Percentiles rank a stretch among this genome's conserved stretches.
Conservation (phyloP, 2,329 filamentous ascomycete species). For the Meredithiella fracta region DNA sequence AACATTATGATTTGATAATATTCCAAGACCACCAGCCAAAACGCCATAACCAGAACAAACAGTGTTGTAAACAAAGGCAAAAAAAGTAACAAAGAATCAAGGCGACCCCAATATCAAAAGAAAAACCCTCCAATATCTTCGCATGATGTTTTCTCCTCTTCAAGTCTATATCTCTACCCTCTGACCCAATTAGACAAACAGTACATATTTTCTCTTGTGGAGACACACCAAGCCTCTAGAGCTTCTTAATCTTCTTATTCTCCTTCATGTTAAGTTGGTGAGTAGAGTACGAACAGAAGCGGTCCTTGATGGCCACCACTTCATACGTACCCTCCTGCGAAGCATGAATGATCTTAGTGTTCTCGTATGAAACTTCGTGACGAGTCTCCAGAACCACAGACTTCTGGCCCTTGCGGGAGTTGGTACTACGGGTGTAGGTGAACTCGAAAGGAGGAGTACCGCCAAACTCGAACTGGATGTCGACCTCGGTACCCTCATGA, state of each 20-base stretch:
- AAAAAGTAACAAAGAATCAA: not conserved
- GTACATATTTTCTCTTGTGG: not conserved
- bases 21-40: constrained; percentile 13
- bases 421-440: constrained; percentile 83
- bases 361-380: constrained; percentile 69
- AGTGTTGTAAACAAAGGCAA: constrained; percentile 7
- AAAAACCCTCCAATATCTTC: not conserved
- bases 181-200: not conserved
- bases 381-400: constrained; percentile 75
- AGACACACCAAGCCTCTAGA: constrained; percentile 1
- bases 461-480: constrained; percentile 89
- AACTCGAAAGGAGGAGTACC: constrained; percentile 95
- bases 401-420: constrained; percentile 62
- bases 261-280: constrained; percentile 39
- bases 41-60: constrained; percentile 13
- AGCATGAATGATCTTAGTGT: constrained; percentile 65
- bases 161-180: not conserved
- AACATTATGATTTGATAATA: constrained; percentile 13
- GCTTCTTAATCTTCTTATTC: constrained; percentile 20
- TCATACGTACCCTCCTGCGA: constrained; percentile 95
- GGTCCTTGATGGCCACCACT: constrained; percentile 89
- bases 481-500: constrained; percentile 86
- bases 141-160: not conserved
- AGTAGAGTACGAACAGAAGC: constrained; percentile 75
- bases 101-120: not conserved